phyloP scores from a whole-genome alignment of 768 basidiomycete genomes.

The Boletus subparvulus region DNA sequence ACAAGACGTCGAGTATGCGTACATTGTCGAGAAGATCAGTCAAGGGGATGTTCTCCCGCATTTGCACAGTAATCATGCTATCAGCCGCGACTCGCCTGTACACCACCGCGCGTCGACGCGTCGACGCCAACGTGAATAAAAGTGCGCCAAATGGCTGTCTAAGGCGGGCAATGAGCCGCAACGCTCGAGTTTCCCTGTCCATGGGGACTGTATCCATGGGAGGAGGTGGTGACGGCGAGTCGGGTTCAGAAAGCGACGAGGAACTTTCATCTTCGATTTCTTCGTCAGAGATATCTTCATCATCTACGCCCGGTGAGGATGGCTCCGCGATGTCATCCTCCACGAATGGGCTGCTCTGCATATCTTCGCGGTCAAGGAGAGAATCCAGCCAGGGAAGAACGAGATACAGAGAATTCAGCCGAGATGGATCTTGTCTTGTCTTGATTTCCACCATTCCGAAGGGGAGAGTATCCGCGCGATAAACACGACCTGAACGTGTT shows the following conservation, averaged over 20 bases:
- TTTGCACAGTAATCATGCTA: not conserved
- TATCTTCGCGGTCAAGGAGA: not conserved
- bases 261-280: not conserved
- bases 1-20: constrained; percentile 1
- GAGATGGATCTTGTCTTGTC: not conserved
- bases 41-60: not conserved
- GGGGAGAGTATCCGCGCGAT: not conserved
- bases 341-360: not conserved
- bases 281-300: not conserved
- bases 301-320: not conserved
- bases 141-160: not conserved
- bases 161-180: not conserved
- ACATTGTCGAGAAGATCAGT: not conserved
- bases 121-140: not conserved
- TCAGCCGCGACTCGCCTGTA: constrained; percentile 5
- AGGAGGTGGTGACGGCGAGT: not conserved
- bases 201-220: not conserved
- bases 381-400: not conserved
- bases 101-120: not conserved
- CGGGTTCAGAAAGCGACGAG: not conserved
- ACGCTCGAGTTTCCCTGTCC: not conserved
- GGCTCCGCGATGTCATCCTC: not conserved
- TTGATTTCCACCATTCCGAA: not conserved
- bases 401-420: not conserved
- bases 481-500: not conserved